A percentile compares a stretch with the other conserved stretches of the same genome.
Evolutionary conservation across 495 filamentous ascomycete genomes (phyloP).

Genomic region (Daldinia childiae): DNA sequence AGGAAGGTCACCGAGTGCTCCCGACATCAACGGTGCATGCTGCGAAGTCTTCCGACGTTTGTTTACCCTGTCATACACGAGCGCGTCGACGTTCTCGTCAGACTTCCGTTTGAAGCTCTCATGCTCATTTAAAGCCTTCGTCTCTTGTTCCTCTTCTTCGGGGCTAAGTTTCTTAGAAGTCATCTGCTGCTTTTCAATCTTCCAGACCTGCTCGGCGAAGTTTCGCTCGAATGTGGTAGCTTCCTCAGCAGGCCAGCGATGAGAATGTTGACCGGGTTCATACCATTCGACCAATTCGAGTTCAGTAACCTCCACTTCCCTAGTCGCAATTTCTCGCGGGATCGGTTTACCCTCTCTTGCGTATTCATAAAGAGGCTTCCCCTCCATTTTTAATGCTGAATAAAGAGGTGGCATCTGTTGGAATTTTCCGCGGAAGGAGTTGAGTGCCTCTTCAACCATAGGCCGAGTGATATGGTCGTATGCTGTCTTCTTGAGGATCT

Average conservation of each 20-base stretch:
- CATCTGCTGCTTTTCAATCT: conserved; percentile 58
- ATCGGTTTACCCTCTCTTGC: conserved; percentile 86
- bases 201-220: conserved; percentile 75
- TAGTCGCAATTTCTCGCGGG: conserved; percentile 81
- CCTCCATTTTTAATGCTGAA: conserved; percentile 89
- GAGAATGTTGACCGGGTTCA: conserved; percentile 79
- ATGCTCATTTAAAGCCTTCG: conserved; percentile 53
- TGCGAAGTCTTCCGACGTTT: conserved; percentile 45
- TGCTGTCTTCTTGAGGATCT: conserved; percentile 74
- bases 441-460: conserved; percentile 78
- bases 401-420: conserved; percentile 92
- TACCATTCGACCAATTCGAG: conserved; percentile 88
- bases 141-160: conserved; percentile 59
- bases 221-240: conserved; percentile 74
- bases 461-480: conserved; percentile 83
- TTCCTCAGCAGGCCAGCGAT: conserved; percentile 78
- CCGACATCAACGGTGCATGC: conserved; percentile 61
- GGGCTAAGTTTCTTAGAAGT: conserved; percentile 52
- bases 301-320: conserved; percentile 77
- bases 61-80: conserved; percentile 53
- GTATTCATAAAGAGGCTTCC: conserved; percentile 95
- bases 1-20: conserved; percentile 54
- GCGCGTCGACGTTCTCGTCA: conserved; percentile 54
- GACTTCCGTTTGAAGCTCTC: conserved; percentile 60
- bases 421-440: conserved; percentile 81